Evolutionary conservation across 495 filamentous ascomycete species (phyloP).

Genomic region (Staphylotrichum tortipilum): DNA sequence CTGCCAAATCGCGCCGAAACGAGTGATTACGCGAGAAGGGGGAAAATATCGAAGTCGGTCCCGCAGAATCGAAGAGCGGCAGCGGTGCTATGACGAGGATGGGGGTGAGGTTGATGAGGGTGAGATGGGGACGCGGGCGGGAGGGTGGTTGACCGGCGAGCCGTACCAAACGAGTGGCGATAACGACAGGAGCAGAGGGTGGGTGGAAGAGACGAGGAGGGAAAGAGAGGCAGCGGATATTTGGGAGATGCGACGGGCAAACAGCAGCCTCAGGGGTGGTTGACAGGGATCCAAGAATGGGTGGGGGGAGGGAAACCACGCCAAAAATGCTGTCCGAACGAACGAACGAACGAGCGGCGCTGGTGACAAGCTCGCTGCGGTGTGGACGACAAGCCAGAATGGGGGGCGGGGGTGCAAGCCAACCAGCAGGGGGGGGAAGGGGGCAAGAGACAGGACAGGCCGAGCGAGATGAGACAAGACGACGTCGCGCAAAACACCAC

Average conservation of each 20-base stretch:
- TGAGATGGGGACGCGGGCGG: neutral
- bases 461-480: too few relatives aligned
- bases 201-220: neutral
- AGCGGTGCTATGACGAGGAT: too few relatives aligned
- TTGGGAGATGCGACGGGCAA: neutral
- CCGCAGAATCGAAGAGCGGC: neutral
- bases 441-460: too few relatives aligned
- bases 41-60: neutral
- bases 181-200: neutral
- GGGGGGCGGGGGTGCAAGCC: too few relatives aligned
- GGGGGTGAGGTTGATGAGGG: neutral
- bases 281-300: too few relatives aligned
- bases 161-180: neutral
- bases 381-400: neutral
- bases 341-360: neutral
- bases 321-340: too few relatives aligned
- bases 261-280: too few relatives aligned
- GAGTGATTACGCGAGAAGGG: neutral
- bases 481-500: too few relatives aligned
- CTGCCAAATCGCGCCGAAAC: slow-evolving; percentile 1
- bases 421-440: too few relatives aligned
- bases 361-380: neutral
- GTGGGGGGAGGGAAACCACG: too few relatives aligned
- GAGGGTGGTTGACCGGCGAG: neutral
- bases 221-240: neutral